Evolutionary conservation across 176 grass and related monocot species (phyloP).

Genomic region (Themeda triandra): DNA sequence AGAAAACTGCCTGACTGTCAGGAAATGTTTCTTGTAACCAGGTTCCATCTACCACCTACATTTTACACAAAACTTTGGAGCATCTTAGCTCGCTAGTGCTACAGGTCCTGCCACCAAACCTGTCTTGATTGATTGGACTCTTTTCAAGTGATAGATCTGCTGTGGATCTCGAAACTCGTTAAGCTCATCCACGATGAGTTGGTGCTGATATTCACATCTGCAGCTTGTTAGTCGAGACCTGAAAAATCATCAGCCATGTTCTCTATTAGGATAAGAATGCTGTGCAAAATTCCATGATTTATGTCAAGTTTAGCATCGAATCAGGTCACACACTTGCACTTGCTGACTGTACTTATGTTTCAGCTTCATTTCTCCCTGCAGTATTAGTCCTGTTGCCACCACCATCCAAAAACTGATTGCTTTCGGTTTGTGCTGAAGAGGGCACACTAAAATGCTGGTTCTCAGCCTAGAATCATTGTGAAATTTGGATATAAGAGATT

Average conservation of each 20-base stretch:
- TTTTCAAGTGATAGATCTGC: background rate
- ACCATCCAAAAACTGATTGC: conserved; percentile 5
- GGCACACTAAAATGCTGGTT: conserved; percentile 26
- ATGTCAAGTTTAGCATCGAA: background rate
- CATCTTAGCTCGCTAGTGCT: conserved; percentile 10
- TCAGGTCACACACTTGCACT: background rate
- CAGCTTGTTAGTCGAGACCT: conserved; percentile 18
- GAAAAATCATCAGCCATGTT: conserved; percentile 21
- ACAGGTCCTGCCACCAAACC: background rate
- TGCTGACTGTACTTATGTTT: background rate
- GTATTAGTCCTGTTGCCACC: conserved; percentile 9
- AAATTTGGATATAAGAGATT: conserved; percentile 18
- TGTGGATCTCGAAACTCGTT: conserved; percentile 13
- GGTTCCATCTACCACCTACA: conserved; percentile 22
- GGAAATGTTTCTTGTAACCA: conserved; percentile 22
- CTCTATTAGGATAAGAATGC: background rate
- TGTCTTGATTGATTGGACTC: background rate
- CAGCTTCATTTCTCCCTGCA: background rate
- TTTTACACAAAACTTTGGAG: conserved; percentile 46
- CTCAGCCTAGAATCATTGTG: conserved; percentile 15
- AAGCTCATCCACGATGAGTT: conserved; percentile 12
- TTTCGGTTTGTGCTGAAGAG: conserved; percentile 23
- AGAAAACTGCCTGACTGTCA: conserved; percentile 11
- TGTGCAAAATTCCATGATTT: conserved; percentile 1
- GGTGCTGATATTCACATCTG: conserved; percentile 15